phyloP scores from a whole-genome alignment of 1,139 yeast species.

The Pneumocystis canis region DNA sequence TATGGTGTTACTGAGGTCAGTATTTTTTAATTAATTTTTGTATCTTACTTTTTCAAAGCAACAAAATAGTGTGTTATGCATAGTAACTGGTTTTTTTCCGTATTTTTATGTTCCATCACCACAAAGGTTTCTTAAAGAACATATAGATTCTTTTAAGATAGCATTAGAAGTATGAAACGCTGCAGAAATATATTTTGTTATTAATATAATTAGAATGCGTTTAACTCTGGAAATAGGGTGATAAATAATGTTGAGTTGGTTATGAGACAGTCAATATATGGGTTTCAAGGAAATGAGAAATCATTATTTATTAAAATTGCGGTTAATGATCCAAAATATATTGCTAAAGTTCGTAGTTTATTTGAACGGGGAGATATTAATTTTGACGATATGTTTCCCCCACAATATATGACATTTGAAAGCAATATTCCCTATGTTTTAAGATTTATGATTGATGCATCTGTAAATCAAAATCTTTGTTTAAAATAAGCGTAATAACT shows the following conservation, averaged over 20 bases:
- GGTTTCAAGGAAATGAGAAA: conserved; percentile 64
- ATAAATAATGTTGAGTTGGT: conserved; percentile 48
- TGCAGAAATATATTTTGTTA: background rate
- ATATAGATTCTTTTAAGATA: conserved; percentile 6
- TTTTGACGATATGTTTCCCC: conserved; percentile 30
- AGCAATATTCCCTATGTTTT: conserved; percentile 65
- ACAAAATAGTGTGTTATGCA: conserved; percentile 81
- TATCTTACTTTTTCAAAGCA: conserved; percentile 16
- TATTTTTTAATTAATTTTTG: background rate
- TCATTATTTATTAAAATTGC: conserved; percentile 67
- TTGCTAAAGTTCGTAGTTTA: conserved; percentile 54
- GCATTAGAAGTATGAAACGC: conserved; percentile 2
- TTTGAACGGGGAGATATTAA: conserved; percentile 77
- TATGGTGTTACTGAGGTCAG: conserved; percentile 67
- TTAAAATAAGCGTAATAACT: background rate
- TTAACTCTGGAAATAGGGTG: conserved; percentile 27
- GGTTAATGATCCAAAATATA: conserved; percentile 48
- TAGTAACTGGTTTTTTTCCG: conserved; percentile 75
- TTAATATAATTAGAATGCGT: conserved; percentile 12
- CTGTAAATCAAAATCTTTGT: conserved; percentile 27
- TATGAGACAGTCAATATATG: conserved; percentile 83
- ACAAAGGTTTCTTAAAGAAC: conserved; percentile 44
- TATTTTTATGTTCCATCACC: conserved; percentile 92
- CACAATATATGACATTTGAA: conserved; percentile 59
- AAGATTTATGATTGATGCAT: conserved; percentile 82